Evolutionary conservation across 805 yeast species (phyloP), one percentile per base, ranked within the genome.

Genomic region (Nakazawaea molendinolei): DNA sequence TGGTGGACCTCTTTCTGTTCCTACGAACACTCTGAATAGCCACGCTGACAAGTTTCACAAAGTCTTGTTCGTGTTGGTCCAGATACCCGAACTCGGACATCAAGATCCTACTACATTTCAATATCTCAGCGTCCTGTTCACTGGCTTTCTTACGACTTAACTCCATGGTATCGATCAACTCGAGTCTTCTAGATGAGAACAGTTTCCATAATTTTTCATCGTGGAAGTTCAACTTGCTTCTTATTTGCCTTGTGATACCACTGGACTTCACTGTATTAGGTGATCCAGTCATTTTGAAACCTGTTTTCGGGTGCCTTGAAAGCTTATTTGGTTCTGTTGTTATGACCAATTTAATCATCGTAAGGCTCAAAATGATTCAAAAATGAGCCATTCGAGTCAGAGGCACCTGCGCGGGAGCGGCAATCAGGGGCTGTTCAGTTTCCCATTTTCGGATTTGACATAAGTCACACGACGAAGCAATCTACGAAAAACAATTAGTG

Each of bases 1-100:
- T 60, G 17, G 63, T 50, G 5, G 76, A 72, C 44, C 95, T 58
- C 51, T 81, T 85, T 41, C 95, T 69, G 55, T 90, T 90, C 45
- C 98, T 66, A 43, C 97, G 65, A 2, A 85, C 97, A 34, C 94
- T 80, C 58, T 90, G 98, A 19, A 90, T 80, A 1, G 96, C 97
- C 8, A 95, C 94, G 24, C 95, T 66, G 0, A 92, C 97, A 23
- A 90, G 67, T 54, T 81, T 84, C 56, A 87, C 95, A 53, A 90
- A 90, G 45, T 92, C 97, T 1, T 65, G 57, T 19, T 76, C 67
- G 5, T 67, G 69, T 2, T 58, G 59, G 9, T 28, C 31, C 9
- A 23, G 16, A 53, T 78, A 89, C 5, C 76, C 74, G 49, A 86
- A 92, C 59, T 92, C 98, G 2, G 68, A 63, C 49, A 95, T 65